Evolutionary conservation across 1,139 yeast species (phyloP).

Genomic region (Suhomyces guaymorum): DNA sequence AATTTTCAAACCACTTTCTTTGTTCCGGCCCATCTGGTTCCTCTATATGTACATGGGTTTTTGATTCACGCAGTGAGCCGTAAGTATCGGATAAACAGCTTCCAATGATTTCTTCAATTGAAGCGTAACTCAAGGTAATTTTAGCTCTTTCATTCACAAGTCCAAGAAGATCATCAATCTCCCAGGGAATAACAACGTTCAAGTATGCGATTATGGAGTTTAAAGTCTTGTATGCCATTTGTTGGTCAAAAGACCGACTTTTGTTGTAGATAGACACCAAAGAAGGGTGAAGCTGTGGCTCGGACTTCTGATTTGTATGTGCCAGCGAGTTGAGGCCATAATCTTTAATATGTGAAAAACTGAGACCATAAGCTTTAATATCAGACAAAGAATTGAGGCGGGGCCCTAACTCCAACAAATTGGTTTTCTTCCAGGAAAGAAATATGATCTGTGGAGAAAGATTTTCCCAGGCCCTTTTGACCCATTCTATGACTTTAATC

Average conservation of each 20-base stretch:
- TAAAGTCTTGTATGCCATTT: slow-evolving; percentile 38
- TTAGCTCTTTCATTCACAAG: slow-evolving; percentile 59
- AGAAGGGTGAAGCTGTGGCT: slow-evolving; percentile 4
- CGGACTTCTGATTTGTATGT: no score
- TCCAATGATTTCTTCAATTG: slow-evolving; percentile 65
- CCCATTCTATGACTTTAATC: slow-evolving; percentile 58
- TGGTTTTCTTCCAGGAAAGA: slow-evolving; percentile 50
- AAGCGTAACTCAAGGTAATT: slow-evolving; percentile 53
- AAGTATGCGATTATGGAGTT: slow-evolving; percentile 43
- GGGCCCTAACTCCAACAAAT: slow-evolving; percentile 15
- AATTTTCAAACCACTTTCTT: slow-evolving; percentile 6
- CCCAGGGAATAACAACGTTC: slow-evolving; percentile 59
- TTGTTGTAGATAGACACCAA: slow-evolving; percentile 3
- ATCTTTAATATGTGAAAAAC: neutral
- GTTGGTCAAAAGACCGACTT: slow-evolving; percentile 20
- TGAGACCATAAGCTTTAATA: slow-evolving; percentile 1
- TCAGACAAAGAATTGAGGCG: no score
- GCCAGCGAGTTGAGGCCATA: no score
- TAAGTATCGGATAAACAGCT: slow-evolving; percentile 54
- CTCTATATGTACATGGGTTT: slow-evolving; percentile 6
- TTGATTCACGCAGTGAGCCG: slow-evolving; percentile 4
- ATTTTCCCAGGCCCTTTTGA: slow-evolving; percentile 56
- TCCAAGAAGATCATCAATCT: slow-evolving; percentile 54
- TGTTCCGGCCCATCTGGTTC: slow-evolving; percentile 2
- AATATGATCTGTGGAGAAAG: slow-evolving; percentile 48